Base-by-base conservation (phyloP, 352 stramenopile genomes). In the Globisporangium irregulare region DNA sequence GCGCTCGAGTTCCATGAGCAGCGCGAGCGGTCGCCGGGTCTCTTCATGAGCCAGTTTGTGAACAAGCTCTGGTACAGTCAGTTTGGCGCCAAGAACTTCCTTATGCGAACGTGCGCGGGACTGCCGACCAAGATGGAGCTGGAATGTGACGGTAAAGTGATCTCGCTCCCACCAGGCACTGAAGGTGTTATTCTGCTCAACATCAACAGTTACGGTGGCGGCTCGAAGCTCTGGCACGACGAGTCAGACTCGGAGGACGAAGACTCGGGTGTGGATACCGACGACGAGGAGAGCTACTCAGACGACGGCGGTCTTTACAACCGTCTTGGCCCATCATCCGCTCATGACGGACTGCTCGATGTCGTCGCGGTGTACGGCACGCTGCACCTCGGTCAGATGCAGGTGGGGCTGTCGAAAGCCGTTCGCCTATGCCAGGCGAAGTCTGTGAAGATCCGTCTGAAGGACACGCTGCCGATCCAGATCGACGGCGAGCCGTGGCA, bases 401-500 rank as follows among this genome's bases (percentile, higher is more conserved):
- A 97, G 64, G 95, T 95, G 60, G 87, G 87, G 1, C 69, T 95
- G 18, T 93, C 85, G 32, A 91, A 91, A 62, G 87, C 87, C 1
- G 83, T 93, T 38, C 87, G 87, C 10, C 66, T 95, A 9, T 92
- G 87, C 41, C 87, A 95, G 54, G 81, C 81, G 14, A 91, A 89
- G 64, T 74, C 80, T 2, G 72, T 93, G 22, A 78, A 76, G 51
- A 70, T 95, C 46, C 72, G 68, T 0, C 51, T 93, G 55, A 84
- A 86, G 20, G 84, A 93, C 59, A 89, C 74, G 5, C 62, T 93
- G 7, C 85, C 87, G 2, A 68, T 98, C 50, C 96, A 99, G 73
- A 94, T 99, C 48, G 96, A 99, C 69, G 96, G 96, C 9, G 96
- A 99, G 77, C 96, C 96, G 20, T 98, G 95, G 95, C 78, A 90